Conservation (phyloP, 108 stramenopile genomes). For the Fistulifera solaris region DNA sequence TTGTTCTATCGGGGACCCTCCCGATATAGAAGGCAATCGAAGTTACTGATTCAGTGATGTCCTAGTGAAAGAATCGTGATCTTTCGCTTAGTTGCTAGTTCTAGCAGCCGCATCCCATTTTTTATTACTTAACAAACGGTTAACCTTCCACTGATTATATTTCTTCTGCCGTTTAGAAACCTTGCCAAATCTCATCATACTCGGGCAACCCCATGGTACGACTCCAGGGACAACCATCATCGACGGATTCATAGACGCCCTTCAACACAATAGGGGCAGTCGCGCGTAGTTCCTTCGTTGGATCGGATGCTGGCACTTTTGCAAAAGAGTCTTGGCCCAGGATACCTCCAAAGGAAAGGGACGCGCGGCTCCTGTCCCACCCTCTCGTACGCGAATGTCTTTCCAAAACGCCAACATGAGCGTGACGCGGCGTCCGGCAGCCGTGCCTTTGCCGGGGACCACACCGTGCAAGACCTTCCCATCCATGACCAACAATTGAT, state of each 20-base stretch:
- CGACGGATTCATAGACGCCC: constrained; percentile 57
- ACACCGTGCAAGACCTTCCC: constrained; percentile 83
- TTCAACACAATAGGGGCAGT: constrained; percentile 28
- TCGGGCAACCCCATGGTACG: constrained; percentile 49
- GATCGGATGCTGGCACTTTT: not conserved
- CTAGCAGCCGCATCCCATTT: too few species aligned
- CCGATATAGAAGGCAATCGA: too few species aligned
- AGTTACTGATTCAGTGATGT: too few species aligned
- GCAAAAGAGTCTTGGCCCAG: constrained; percentile 9
- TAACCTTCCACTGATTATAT: too few species aligned
- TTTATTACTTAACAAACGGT: too few species aligned
- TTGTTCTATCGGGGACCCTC: not conserved
- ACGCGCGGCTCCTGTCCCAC: constrained; percentile 43
- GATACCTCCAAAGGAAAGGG: constrained; percentile 37
- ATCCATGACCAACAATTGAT: constrained; percentile 70
- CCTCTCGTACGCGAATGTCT: constrained; percentile 41
- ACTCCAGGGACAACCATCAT: constrained; percentile 45
- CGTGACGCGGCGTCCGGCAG: constrained; percentile 50
- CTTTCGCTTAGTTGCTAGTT: too few species aligned
- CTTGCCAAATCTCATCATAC: constrained; percentile 78
- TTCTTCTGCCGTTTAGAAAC: constrained; percentile 68
- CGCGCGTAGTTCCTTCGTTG: not conserved
- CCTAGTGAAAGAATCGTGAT: too few species aligned
- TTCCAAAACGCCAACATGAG: constrained; percentile 91
- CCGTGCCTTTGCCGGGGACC: constrained; percentile 69